phyloP scores from a whole-genome alignment of 345 rosid genomes.

The Eucalyptus marginata region DNA sequence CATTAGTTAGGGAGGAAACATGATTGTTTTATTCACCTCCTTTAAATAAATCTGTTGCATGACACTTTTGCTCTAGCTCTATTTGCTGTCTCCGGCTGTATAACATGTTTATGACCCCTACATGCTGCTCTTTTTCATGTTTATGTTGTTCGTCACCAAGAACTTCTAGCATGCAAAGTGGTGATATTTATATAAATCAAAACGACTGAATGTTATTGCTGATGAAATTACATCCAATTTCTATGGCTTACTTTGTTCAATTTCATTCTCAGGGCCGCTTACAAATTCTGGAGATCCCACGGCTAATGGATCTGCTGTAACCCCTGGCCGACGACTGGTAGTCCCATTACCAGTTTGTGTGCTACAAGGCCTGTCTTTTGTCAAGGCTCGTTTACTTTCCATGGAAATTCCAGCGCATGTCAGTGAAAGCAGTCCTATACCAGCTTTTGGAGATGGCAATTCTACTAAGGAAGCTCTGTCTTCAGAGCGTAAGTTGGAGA shows the following conservation, averaged over 20 bases:
- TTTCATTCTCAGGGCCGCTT: conserved; percentile 48
- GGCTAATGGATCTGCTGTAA: conserved; percentile 27
- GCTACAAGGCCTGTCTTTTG: conserved; percentile 85
- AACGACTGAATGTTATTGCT: neutral
- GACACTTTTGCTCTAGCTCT: neutral
- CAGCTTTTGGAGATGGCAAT: conserved; percentile 6
- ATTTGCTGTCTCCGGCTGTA: neutral
- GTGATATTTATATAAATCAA: neutral
- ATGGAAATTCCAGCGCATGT: conserved; percentile 98
- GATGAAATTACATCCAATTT: neutral
- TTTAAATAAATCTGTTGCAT: neutral
- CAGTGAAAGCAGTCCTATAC: conserved; percentile 43
- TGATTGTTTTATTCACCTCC: neutral
- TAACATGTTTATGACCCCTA: neutral
- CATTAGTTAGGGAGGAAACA: neutral
- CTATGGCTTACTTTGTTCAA: neutral
- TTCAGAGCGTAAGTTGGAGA: conserved; percentile 51
- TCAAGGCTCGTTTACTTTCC: conserved; percentile 88
- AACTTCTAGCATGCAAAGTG: neutral
- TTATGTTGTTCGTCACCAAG: neutral
- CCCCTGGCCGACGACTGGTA: conserved; percentile 86
- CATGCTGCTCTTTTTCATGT: neutral
- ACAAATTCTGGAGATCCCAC: conserved; percentile 36
- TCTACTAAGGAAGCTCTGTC: conserved; percentile 23
- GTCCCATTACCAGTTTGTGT: conserved; percentile 88